Evolutionary conservation across 179 eudicot species (phyloP).

Genomic region (Monotropa hypopitys): DNA sequence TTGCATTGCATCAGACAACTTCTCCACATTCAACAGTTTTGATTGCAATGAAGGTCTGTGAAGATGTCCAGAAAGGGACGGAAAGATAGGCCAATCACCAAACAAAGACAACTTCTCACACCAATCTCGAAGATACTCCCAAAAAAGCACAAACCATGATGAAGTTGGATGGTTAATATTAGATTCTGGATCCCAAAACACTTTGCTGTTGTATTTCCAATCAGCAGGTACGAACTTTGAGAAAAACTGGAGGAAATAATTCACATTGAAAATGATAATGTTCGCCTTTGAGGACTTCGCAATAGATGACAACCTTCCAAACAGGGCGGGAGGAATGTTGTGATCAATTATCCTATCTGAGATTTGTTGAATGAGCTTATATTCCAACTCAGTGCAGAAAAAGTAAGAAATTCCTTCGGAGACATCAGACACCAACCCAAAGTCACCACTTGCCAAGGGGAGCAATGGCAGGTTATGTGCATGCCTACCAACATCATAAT

Average conservation of each 20-base stretch:
- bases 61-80: slow-evolving; percentile 71
- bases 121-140: slow-evolving; percentile 64
- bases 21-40: slow-evolving; percentile 56
- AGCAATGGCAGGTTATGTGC: slow-evolving; percentile 63
- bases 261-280: slow-evolving; percentile 41
- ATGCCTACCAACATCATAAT: slow-evolving; percentile 57
- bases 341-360: slow-evolving; percentile 60
- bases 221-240: slow-evolving; percentile 61
- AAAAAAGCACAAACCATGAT: slow-evolving; percentile 65
- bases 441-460: slow-evolving; percentile 82
- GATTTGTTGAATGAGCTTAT: slow-evolving; percentile 54
- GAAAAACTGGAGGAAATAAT: slow-evolving; percentile 50
- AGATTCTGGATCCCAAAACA: slow-evolving; percentile 50
- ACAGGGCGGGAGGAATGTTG: slow-evolving; percentile 42
- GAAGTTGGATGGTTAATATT: slow-evolving; percentile 45
- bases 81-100: slow-evolving; percentile 94
- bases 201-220: slow-evolving; percentile 67
- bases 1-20: slow-evolving; percentile 55
- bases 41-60: slow-evolving; percentile 54
- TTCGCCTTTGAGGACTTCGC: slow-evolving; percentile 76
- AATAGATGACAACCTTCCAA: slow-evolving; percentile 48
- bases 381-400: slow-evolving; percentile 73
- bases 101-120: slow-evolving; percentile 59
- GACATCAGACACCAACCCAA: slow-evolving; percentile 56
- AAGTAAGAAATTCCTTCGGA: slow-evolving; percentile 50